Evolutionary conservation across 2,329 filamentous ascomycete genomes (phyloP), one percentile per base, ranked within the genome.

Genomic region (Proliferodiscus dingleyae): DNA sequence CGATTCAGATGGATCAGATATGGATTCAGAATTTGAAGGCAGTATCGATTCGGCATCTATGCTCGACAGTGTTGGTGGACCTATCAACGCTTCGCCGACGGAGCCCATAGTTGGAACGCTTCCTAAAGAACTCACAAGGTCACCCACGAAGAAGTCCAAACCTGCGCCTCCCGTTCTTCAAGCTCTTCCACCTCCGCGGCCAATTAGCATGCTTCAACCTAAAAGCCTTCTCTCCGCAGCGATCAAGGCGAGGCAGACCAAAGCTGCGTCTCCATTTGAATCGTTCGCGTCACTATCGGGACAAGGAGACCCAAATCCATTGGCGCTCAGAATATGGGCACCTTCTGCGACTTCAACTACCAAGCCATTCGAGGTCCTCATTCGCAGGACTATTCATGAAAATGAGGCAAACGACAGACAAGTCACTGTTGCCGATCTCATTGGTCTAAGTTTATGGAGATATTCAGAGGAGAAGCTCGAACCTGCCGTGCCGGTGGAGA

Each of bases 381-480:
- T 91, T 38, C 74, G 83, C 19, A 78, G 82, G 38, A 79, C 77
- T 29, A 77, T 87, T 13, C 83, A 87, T 54, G 78, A 85, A 47
- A 83, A 82, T 18, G 78, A 85, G 46, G 73, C 75, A 26, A 69
- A 68, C 5, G 76, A 82, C 51, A 71, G 80, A 18, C 73, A 77
- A 2, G 84, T 88, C 16, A 84, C 81, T 0, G 86, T 93, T 11
- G 80, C 82, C 1, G 87, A 94, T 57, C 75, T 89, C n/a, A 89
- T 94, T 53, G 88, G 87, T 0, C 74, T 91, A 50, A 83, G 83
- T 51, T 66, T 94, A 10, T 90, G 85, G 73, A 75, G 84, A 51
- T 93, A 91, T 62, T 79, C 80, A 38, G 83, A 90, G 57, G 86
- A 90, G 61, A 85, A 85, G 55, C 70, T 81, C 22, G 78, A 89